Conservation (phyloP, 192 early-diverging fungal genomes). For the Dissophora ornata region DNA sequence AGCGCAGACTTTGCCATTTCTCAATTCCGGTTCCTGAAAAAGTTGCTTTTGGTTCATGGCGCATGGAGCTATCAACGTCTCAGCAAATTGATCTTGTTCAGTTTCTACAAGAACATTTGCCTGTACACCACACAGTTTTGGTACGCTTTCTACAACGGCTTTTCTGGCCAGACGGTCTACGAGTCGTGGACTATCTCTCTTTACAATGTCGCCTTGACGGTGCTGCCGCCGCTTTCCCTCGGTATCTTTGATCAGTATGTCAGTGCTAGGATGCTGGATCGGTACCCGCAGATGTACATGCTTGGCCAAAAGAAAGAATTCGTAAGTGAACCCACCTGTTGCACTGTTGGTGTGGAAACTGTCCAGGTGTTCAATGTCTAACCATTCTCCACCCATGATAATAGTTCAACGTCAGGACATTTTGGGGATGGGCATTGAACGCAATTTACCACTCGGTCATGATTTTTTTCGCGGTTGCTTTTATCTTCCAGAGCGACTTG, state of each 20-base stretch:
- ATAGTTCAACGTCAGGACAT: conserved; percentile 85
- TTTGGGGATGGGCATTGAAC: conserved; percentile 94
- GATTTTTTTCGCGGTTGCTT: conserved; percentile 40
- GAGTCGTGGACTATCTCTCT: conserved; percentile 98
- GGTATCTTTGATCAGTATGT: conserved; percentile 99
- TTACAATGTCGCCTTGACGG: conserved; percentile 95
- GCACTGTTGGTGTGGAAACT: too few relatives aligned
- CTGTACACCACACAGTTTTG: conserved; percentile 99
- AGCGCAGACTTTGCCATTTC: conserved; percentile 99
- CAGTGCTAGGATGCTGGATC: conserved; percentile 91
- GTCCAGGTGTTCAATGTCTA: too few relatives aligned
- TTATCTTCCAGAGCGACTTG: conserved; percentile 74
- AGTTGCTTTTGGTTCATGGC: conserved; percentile 96
- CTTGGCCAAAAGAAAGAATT: conserved; percentile 78
- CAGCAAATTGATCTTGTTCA: conserved; percentile 95
- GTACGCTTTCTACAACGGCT: conserved; percentile 94
- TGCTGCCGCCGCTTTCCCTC: conserved; percentile 93
- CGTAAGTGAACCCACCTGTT: conserved; percentile 53
- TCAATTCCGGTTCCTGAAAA: conserved; percentile 95
- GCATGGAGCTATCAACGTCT: conserved; percentile 97
- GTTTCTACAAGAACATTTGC: conserved; percentile 99
- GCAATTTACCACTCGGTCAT: conserved; percentile 94
- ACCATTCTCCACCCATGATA: neutral
- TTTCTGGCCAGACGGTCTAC: conserved; percentile 96
- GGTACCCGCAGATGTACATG: conserved; percentile 99